These are phyloP conservation scores for Penicillium crustosum DNA, from an alignment of 2,329 filamentous ascomycete species.

Conservation along the genomic window DNA sequence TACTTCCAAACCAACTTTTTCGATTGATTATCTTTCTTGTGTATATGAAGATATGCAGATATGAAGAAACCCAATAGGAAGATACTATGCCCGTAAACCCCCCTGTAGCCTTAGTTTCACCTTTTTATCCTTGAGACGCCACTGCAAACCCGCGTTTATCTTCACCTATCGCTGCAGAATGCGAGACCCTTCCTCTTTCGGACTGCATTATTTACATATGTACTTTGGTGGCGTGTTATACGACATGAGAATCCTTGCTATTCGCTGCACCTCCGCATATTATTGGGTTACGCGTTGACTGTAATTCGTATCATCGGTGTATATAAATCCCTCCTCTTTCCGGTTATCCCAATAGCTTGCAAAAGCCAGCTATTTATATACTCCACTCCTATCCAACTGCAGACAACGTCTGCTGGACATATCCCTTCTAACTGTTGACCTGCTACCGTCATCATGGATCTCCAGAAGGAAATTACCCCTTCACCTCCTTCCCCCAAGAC, in stretches of 20 bases:
- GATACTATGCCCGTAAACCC: too few relatives aligned
- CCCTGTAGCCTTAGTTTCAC: neutral
- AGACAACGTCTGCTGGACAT: neutral
- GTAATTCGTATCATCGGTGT: neutral
- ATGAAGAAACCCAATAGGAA: neutral
- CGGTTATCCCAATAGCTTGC: neutral
- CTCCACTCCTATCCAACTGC: neutral
- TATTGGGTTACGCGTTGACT: neutral
- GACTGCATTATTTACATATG: neutral
- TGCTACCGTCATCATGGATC: neutral
- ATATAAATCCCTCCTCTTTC: neutral
- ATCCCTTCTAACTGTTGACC: neutral
- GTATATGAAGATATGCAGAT: neutral
- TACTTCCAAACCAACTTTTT: too few relatives aligned
- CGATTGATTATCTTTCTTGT: neutral
- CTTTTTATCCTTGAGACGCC: neutral
- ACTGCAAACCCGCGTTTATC: neutral
- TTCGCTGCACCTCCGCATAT: neutral
- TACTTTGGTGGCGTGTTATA: neutral
- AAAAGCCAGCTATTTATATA: neutral
- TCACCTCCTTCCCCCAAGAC: constrained; percentile 2
- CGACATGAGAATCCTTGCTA: neutral
- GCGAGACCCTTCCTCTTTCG: neutral
- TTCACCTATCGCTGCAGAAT: neutral
- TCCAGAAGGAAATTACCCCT: neutral